Conservation (phyloP, 257 asterid genomes). For the Solanum pennellii region DNA sequence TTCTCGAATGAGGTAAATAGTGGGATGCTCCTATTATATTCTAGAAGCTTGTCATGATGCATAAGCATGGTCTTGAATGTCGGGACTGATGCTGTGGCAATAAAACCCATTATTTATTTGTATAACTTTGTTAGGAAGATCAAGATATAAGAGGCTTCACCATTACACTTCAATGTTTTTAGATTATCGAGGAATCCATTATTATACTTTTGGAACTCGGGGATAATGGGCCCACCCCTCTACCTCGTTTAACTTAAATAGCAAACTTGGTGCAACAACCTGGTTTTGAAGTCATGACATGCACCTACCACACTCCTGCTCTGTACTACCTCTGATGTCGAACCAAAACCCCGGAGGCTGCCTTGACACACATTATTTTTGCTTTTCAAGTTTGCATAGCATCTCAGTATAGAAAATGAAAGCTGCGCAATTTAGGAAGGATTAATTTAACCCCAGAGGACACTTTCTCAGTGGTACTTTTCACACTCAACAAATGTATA, state of each 20-base stretch:
- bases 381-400: background rate
- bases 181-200: background rate
- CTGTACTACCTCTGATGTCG: background rate
- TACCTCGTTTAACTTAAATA: background rate
- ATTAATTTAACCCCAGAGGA: background rate
- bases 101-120: background rate
- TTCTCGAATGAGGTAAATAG: slow-evolving; percentile 78
- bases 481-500: background rate
- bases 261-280: background rate
- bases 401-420: background rate
- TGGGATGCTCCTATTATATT: background rate
- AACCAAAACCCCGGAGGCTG: background rate
- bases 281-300: background rate
- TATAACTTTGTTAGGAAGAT: background rate
- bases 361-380: background rate
- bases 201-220: background rate
- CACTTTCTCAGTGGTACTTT: background rate
- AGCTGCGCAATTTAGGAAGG: background rate
- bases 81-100: background rate
- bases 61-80: background rate
- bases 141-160: background rate
- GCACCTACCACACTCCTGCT: background rate
- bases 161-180: background rate
- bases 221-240: background rate
- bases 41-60: background rate